Conservation (phyloP, 2,329 filamentous ascomycete genomes). For the Camillea tinctor region DNA sequence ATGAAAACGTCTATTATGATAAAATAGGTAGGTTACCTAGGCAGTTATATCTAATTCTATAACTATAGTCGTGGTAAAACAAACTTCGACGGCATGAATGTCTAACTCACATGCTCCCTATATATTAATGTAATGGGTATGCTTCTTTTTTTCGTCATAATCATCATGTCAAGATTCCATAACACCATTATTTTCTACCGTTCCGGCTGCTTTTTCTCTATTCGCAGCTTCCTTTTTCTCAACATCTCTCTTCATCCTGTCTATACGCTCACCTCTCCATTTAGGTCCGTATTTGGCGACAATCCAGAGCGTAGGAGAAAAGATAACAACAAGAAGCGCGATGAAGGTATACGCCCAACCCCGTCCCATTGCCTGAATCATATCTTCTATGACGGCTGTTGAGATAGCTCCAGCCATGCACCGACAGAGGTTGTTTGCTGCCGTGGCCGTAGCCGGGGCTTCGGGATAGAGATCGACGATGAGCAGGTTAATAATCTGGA, state of each 20-base stretch:
- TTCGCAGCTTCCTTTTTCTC: slow-evolving; percentile 32
- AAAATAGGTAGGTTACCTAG: no score
- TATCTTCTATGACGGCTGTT: slow-evolving; percentile 58
- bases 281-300: slow-evolving; percentile 47
- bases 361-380: slow-evolving; percentile 55
- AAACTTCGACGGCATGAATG: not conserved
- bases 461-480: slow-evolving; percentile 63
- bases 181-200: not conserved
- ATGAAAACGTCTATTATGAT: no score
- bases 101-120: not conserved
- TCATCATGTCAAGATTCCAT: not conserved
- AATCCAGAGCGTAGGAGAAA: slow-evolving; percentile 49
- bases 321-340: slow-evolving; percentile 47
- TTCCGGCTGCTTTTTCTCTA: slow-evolving; percentile 19
- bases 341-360: slow-evolving; percentile 65
- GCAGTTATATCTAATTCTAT: no score
- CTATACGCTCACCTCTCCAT: slow-evolving; percentile 51
- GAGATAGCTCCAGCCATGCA: slow-evolving; percentile 59
- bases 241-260: slow-evolving; percentile 35
- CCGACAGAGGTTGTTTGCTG: slow-evolving; percentile 63
- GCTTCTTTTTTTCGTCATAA: not conserved
- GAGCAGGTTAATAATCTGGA: slow-evolving; percentile 62
- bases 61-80: no score
- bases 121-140: not conserved
- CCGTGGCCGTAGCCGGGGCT: slow-evolving; percentile 60